Evolutionary conservation across 2,329 filamentous ascomycete genomes (phyloP), one percentile per base, ranked within the genome.

Genomic region (Cladosporium sp.): DNA sequence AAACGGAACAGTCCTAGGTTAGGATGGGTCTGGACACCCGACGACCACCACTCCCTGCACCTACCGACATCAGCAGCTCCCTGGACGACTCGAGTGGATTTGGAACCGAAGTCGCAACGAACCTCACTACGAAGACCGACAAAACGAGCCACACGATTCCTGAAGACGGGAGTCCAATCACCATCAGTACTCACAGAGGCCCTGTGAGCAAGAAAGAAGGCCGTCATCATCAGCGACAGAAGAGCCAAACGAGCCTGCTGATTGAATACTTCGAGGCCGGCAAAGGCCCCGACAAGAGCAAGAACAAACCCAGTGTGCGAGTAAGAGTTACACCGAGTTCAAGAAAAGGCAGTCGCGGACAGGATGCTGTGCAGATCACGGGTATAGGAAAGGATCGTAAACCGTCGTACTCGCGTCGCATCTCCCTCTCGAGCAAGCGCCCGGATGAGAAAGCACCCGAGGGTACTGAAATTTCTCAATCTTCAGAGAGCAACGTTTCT

Each of bases 251-350:
- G 35, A 95, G 89, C 53, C 78, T 96, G 60, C 77, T 96, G 63
- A 96, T 96, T 64, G 91, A 96, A 73, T 95, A 95, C 71, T 96
- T 95, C 65, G 91, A 95, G 72, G 87, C 84, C 60, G 83, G 85
- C 58, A 91, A 88, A 69, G 74, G 80, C 53, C 77, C 77, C 62
- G 76, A 71, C 64, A 77, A 72, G 64, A 74, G 76, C 33, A 80
- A 83, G 61, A 85, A 86, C 62, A 84, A 87, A 61, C 90, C 91
- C 10, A 95, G 89, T 68, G 89, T 96, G 50, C 76, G 85, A 61
- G 85, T 89, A 50, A 81, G 84, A 61, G 80, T 95, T 57, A 95
- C 89, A 11, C 91, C 91, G 11, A 89, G 87, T 37, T 74, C 72
- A 59, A 79, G 76, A 68, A 82, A 77, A 65, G 72, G 71, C 64